Evolutionary conservation across 768 basidiomycete genomes (phyloP).

Genomic region (Leucogyrophana mollusca): DNA sequence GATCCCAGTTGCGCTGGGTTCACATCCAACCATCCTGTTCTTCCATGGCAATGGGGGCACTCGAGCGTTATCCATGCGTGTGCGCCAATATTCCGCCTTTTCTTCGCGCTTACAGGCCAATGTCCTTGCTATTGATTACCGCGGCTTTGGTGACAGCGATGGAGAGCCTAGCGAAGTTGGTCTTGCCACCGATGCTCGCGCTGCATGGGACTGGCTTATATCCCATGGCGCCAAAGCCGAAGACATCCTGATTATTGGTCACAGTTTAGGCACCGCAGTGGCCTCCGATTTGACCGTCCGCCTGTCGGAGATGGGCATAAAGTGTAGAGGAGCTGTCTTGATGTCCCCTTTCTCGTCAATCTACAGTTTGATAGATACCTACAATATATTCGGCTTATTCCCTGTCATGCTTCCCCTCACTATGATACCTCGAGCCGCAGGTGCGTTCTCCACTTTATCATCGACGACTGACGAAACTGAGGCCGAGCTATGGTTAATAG

Average conservation of each 20-base stretch:
- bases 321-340: conserved; percentile 48
- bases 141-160: conserved; percentile 87
- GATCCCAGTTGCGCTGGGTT: conserved; percentile 52
- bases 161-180: conserved; percentile 78
- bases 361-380: conserved; percentile 61
- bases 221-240: conserved; percentile 53
- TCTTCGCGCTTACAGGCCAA: conserved; percentile 68
- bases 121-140: conserved; percentile 86
- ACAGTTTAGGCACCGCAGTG: conserved; percentile 89
- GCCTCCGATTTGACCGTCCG: conserved; percentile 46
- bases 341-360: conserved; percentile 61
- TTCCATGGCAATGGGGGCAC: conserved; percentile 90
- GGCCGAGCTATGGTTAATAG: conserved; percentile 30
- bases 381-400: conserved; percentile 60
- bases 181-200: conserved; percentile 65
- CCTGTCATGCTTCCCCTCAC: conserved; percentile 74
- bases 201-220: conserved; percentile 80
- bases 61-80: conserved; percentile 63
- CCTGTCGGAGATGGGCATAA: conserved; percentile 42
- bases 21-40: conserved; percentile 80
- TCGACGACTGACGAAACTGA: neutral
- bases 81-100: conserved; percentile 67
- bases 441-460: conserved; percentile 42
- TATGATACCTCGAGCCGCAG: conserved; percentile 55
- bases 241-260: conserved; percentile 75